These are phyloP conservation scores for Musa balbisiana DNA, from an alignment of 202 grass and related monocot species.

Conservation along the genomic window DNA sequence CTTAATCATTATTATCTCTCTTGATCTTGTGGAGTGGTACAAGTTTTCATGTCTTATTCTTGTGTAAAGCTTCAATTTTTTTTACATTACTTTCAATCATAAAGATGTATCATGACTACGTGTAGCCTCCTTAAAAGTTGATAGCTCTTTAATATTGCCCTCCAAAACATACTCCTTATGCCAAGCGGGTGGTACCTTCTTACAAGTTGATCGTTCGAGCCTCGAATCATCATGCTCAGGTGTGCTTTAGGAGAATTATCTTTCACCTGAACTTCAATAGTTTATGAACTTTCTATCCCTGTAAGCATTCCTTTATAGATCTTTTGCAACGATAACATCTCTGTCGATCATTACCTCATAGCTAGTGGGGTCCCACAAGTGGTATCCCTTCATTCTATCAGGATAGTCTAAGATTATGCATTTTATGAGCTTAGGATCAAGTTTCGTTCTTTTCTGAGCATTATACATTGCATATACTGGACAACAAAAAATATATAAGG, in stretches of 20 bases:
- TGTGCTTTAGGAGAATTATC: neutral
- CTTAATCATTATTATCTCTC: neutral
- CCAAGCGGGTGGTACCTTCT: neutral
- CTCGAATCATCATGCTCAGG: too few species aligned
- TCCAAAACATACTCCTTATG: neutral
- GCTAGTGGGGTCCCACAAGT: neutral
- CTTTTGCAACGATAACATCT: neutral
- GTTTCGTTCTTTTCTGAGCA: conserved; percentile 5
- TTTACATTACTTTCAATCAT: neutral
- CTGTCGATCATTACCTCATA: neutral
- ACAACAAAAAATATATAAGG: neutral
- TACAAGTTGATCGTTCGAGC: neutral
- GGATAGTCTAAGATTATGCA: neutral
- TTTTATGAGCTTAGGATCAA: neutral
- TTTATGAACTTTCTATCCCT: neutral
- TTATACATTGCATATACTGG: neutral
- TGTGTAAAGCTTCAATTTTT: neutral
- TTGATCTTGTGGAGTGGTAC: neutral
- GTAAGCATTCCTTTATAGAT: neutral
- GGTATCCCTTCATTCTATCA: neutral
- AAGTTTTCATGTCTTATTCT: neutral
- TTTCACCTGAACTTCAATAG: neutral
- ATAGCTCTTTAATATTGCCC: neutral
- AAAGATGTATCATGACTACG: neutral
- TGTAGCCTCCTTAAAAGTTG: neutral